phyloP scores from a whole-genome alignment of 768 basidiomycete species.

The Pholiota molesta region DNA sequence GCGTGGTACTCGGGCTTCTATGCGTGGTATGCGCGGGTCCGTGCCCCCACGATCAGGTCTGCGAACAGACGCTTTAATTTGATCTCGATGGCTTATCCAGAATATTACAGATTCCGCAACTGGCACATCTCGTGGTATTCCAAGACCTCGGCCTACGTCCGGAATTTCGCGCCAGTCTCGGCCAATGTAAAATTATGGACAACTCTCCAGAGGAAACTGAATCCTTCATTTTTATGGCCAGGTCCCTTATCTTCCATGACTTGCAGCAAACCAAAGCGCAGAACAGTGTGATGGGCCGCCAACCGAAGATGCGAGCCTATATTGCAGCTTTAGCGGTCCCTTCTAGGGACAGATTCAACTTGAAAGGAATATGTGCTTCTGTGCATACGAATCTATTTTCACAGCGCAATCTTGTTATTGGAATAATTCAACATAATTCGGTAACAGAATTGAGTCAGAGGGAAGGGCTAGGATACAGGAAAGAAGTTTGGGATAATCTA shows the following conservation, averaged over 20 bases:
- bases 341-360: too few species aligned
- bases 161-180: slow-evolving; percentile 12
- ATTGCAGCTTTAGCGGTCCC: too few species aligned
- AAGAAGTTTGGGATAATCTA: background rate
- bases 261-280: background rate
- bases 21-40: slow-evolving; percentile 49
- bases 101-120: slow-evolving; percentile 10
- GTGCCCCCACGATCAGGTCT: slow-evolving; percentile 38
- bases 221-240: too few species aligned
- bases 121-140: slow-evolving; percentile 19
- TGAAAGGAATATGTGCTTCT: too few species aligned
- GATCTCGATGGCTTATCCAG: background rate
- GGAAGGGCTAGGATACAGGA: background rate
- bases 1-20: slow-evolving; percentile 69
- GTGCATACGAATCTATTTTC: too few species aligned
- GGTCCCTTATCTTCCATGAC: background rate
- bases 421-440: background rate
- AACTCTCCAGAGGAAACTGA: too few species aligned
- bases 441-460: background rate
- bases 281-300: background rate
- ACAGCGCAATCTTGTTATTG: background rate
- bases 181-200: slow-evolving; percentile 6
- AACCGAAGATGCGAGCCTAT: too few species aligned
- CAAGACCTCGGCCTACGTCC: slow-evolving; percentile 18
- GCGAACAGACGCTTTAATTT: slow-evolving; percentile 4